These are phyloP conservation scores for Aspergillus coremiiformis DNA, from an alignment of 495 filamentous ascomycete species.

Conservation along the genomic window DNA sequence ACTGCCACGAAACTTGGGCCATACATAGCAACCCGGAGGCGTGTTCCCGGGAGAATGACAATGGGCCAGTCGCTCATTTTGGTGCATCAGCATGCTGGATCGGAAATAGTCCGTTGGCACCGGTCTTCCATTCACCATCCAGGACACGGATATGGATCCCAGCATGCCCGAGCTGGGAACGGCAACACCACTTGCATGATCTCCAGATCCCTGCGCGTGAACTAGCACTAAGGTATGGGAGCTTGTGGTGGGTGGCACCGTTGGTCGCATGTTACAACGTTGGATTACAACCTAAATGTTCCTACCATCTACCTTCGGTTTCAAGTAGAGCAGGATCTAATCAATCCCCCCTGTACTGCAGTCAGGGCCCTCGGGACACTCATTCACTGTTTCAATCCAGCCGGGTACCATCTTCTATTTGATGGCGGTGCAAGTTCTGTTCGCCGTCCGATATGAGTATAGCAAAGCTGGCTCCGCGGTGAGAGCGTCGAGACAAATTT, in stretches of 20 bases:
- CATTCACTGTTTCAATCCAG: conserved; percentile 25
- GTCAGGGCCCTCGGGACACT: conserved; percentile 40
- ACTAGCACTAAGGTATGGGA: conserved; percentile 73
- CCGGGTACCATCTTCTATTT: conserved; percentile 21
- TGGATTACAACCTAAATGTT: conserved; percentile 61
- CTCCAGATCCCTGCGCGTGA: conserved; percentile 56
- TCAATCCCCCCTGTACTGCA: conserved; percentile 46
- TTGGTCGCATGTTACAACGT: conserved; percentile 40
- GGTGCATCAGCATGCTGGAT: conserved; percentile 78
- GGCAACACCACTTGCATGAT: conserved; percentile 47
- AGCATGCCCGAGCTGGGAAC: conserved; percentile 57
- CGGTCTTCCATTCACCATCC: conserved; percentile 68
- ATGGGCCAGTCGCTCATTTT: conserved; percentile 64
- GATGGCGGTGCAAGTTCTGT: conserved; percentile 42
- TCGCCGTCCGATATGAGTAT: conserved; percentile 71
- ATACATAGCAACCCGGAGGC: conserved; percentile 47
- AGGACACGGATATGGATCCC: conserved; percentile 76
- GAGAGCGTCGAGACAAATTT: conserved; percentile 63
- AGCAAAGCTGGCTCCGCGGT: conserved; percentile 65
- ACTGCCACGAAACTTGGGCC: conserved; percentile 66
- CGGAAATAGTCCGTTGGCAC: conserved; percentile 75
- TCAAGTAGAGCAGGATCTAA: conserved; percentile 67
- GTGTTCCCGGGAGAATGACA: conserved; percentile 52
- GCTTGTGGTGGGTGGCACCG: conserved; percentile 42
- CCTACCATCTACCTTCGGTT: conserved; percentile 65